Percentiles rank a stretch among this genome's conserved stretches.
phyloP scores from a whole-genome alignment of 805 yeast species.

The Hanseniaspora thailandica region DNA sequence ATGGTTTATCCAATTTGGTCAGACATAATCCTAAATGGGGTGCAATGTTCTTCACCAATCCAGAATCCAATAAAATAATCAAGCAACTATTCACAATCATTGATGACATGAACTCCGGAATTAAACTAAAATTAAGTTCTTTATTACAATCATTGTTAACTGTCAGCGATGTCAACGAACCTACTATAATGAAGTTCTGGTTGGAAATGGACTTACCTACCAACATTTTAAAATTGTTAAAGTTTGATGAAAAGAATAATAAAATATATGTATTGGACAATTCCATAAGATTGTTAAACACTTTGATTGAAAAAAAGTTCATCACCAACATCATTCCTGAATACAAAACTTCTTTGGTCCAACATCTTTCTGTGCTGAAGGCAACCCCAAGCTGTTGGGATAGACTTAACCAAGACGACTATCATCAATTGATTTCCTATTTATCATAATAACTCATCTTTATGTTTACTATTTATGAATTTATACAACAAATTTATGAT shows the following conservation, averaged over 20 bases:
- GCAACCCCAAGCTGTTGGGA: constrained; percentile 1
- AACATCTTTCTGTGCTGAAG: constrained; percentile 1
- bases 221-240: neutral
- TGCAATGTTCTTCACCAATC: constrained; percentile 37
- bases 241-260: constrained; percentile 4
- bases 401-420: constrained; percentile 13
- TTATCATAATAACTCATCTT: constrained; percentile 6
- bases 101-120: constrained; percentile 17
- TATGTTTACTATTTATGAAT: neutral
- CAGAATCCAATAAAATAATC: constrained; percentile 42
- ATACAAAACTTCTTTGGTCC: neutral
- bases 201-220: neutral
- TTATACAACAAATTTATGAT: neutral
- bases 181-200: constrained; percentile 16
- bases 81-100: constrained; percentile 34
- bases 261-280: constrained; percentile 10
- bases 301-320: neutral
- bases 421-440: neutral
- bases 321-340: neutral
- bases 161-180: constrained; percentile 36
- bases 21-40: constrained; percentile 56
- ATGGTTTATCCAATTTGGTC: constrained; percentile 62
- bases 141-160: constrained; percentile 49
- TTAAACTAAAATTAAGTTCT: constrained; percentile 40
- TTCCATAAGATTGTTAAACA: neutral